These are phyloP conservation scores for Sporopachydermia lactativora DNA, from an alignment of 805 yeast genomes.

Conservation along the genomic window DNA sequence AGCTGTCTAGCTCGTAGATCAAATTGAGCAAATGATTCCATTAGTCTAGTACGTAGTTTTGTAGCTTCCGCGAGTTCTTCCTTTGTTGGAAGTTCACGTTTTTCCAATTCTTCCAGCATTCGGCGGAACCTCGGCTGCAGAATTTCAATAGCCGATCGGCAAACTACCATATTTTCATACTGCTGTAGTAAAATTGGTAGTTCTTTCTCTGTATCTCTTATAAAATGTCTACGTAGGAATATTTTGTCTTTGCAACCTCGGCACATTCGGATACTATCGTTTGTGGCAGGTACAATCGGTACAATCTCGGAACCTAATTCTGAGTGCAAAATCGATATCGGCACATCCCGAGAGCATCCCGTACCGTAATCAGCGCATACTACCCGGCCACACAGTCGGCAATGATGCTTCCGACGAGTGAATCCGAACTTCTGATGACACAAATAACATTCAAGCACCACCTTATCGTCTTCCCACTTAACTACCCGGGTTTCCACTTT, in stretches of 20 bases:
- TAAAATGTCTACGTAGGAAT: constrained; percentile 39
- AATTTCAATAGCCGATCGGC: constrained; percentile 23
- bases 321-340: constrained; percentile 23
- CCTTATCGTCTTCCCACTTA: constrained; percentile 50
- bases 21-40: constrained; percentile 35
- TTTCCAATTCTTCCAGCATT: constrained; percentile 22
- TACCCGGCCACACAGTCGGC: constrained; percentile 73
- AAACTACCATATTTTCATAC: constrained; percentile 27
- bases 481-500: constrained; percentile 34
- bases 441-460: constrained; percentile 39
- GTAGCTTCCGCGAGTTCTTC: constrained; percentile 23
- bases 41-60: constrained; percentile 27
- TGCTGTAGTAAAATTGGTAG: constrained; percentile 25
- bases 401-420: constrained; percentile 69
- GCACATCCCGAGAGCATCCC: constrained; percentile 66
- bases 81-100: constrained; percentile 16
- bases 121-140: constrained; percentile 31
- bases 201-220: constrained; percentile 23
- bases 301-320: constrained; percentile 11
- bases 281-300: constrained; percentile 5
- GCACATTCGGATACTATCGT: constrained; percentile 43
- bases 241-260: constrained; percentile 49
- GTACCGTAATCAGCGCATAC: constrained; percentile 56
- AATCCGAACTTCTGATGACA: constrained; percentile 48
- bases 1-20: constrained; percentile 35